Conservation (phyloP, 2,329 filamentous ascomycete species). For the Fonsecaea monophora region DNA sequence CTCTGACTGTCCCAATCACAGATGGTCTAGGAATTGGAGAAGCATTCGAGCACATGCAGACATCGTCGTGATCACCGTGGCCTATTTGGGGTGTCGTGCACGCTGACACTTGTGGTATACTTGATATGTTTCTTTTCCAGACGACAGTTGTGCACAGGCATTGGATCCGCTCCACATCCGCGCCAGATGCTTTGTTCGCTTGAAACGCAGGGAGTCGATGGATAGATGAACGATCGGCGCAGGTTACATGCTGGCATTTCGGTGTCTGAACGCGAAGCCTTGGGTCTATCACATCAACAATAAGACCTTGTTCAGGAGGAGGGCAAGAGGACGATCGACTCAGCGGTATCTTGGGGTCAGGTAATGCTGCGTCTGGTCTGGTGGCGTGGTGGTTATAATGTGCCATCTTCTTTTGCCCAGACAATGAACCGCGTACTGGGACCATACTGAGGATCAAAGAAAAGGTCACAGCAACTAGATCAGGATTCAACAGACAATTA, state of each 20-base stretch:
- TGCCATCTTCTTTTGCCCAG: neutral
- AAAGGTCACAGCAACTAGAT: neutral
- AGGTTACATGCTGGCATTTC: neutral
- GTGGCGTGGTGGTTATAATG: neutral
- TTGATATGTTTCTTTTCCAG: neutral
- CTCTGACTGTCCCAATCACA: neutral
- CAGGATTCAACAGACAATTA: neutral
- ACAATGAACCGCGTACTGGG: neutral
- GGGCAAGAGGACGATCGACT: neutral
- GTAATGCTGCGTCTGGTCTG: neutral
- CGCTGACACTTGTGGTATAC: neutral
- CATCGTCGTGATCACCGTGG: neutral
- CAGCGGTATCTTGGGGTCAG: neutral
- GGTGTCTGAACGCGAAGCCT: neutral
- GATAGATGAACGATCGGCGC: neutral
- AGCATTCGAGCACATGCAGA: neutral
- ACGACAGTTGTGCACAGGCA: neutral
- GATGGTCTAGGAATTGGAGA: neutral
- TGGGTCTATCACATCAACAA: neutral
- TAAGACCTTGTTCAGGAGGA: neutral
- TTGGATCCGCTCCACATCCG: neutral
- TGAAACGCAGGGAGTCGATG: neutral
- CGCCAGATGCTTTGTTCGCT: neutral
- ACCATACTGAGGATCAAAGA: neutral
- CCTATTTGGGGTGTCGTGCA: neutral